Conservation (phyloP, 140 eudicot genomes). For the Oenanthe javanica region DNA sequence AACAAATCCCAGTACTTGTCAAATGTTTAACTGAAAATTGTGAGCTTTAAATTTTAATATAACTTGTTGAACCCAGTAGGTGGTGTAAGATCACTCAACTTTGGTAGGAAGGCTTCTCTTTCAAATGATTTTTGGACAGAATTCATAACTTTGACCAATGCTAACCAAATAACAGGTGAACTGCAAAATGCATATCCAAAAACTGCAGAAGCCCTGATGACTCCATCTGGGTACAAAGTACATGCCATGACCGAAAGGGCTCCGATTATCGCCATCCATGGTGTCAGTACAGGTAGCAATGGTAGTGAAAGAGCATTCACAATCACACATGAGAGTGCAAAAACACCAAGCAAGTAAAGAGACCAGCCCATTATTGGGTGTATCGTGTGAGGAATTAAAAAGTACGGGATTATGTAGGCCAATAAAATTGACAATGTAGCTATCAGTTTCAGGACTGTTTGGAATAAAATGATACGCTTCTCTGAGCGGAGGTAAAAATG, state of each 20-base stretch:
- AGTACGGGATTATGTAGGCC: conserved; percentile 62
- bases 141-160: conserved; percentile 38
- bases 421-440: conserved; percentile 48
- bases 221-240: conserved; percentile 76
- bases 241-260: conserved; percentile 63
- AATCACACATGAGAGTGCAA: conserved; percentile 45
- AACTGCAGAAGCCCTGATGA: conserved; percentile 62
- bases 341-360: conserved; percentile 53
- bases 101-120: conserved; percentile 63
- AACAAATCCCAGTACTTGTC: not conserved
- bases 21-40: not conserved
- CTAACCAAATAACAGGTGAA: conserved; percentile 54
- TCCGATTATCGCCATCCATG: conserved; percentile 57
- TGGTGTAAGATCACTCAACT: conserved; percentile 39
- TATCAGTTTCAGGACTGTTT: conserved; percentile 43
- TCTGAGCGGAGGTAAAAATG: conserved; percentile 55
- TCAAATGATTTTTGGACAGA: conserved; percentile 54
- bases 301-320: conserved; percentile 54
- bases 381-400: conserved; percentile 65
- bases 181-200: conserved; percentile 68
- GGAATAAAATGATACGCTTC: conserved; percentile 42
- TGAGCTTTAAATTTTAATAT: conserved; percentile 25
- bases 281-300: conserved; percentile 43
- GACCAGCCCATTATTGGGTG: conserved; percentile 87
- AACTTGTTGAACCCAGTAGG: conserved; percentile 56